These are phyloP conservation scores for Ascochyta clinopodiicola DNA, from an alignment of 2,329 filamentous ascomycete species.

Conservation along the genomic window DNA sequence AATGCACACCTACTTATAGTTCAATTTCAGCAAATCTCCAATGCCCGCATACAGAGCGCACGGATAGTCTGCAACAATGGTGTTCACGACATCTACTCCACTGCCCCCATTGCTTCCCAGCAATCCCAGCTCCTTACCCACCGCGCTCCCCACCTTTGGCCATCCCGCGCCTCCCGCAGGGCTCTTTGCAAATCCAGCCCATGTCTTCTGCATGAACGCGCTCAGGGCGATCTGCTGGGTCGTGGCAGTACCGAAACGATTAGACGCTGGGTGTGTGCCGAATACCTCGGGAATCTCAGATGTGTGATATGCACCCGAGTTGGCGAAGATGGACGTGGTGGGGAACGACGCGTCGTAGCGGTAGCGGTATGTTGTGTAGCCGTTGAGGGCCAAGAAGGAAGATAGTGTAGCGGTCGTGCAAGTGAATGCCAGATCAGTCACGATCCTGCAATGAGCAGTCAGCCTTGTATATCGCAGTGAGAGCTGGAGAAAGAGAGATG, in stretches of 20 bases:
- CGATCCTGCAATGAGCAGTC: background rate
- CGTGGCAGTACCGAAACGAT: constrained; percentile 18
- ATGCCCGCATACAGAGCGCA: constrained; percentile 13
- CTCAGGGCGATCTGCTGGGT: constrained; percentile 25
- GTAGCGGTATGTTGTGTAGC: constrained; percentile 28
- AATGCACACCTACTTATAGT: background rate
- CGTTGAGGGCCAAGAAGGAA: constrained; percentile 11
- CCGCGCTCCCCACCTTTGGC: constrained; percentile 9
- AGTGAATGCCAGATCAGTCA: constrained; percentile 17
- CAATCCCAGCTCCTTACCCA: constrained; percentile 16
- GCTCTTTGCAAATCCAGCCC: constrained; percentile 33
- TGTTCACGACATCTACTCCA: constrained; percentile 12
- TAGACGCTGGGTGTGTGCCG: constrained; percentile 24
- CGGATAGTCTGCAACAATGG: constrained; percentile 15
- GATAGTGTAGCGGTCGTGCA: constrained; percentile 13
- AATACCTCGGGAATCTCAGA: constrained; percentile 32
- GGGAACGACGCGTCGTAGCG: constrained; percentile 23
- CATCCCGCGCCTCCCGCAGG: constrained; percentile 20
- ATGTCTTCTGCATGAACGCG: constrained; percentile 28
- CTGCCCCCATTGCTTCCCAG: constrained; percentile 12
- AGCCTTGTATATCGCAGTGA: background rate
- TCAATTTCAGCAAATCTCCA: constrained; percentile 13
- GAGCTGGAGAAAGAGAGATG: background rate
- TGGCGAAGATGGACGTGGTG: constrained; percentile 12
- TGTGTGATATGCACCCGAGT: constrained; percentile 27